Percentiles rank a stretch among this genome's conserved stretches.
These are phyloP conservation scores for Blastobotrys americana DNA, from an alignment of 805 yeast genomes.

Conservation along the genomic window DNA sequence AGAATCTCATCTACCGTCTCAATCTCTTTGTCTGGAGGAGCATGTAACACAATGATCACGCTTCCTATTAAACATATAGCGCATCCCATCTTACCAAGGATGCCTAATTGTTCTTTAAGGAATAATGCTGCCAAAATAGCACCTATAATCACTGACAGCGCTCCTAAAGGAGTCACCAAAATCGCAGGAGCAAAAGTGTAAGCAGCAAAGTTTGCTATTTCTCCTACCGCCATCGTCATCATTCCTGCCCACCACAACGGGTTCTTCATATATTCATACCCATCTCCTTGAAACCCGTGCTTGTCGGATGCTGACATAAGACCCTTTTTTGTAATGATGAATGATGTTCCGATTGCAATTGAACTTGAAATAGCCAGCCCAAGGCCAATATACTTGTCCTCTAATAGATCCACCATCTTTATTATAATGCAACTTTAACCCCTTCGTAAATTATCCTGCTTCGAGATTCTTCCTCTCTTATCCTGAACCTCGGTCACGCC, in stretches of 20 bases:
- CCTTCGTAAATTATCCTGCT: not conserved
- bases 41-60: constrained; percentile 80
- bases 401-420: constrained; percentile 34
- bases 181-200: constrained; percentile 94
- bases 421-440: not conserved
- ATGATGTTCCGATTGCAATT: constrained; percentile 83
- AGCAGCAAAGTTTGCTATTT: constrained; percentile 87
- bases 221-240: constrained; percentile 82
- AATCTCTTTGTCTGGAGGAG: constrained; percentile 90
- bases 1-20: constrained; percentile 83
- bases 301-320: constrained; percentile 59
- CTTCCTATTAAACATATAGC: constrained; percentile 85
- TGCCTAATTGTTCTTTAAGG: constrained; percentile 78
- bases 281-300: constrained; percentile 61
- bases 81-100: constrained; percentile 86
- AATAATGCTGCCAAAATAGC: constrained; percentile 84
- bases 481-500: no score
- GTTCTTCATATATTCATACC: constrained; percentile 68
- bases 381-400: constrained; percentile 83
- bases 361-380: constrained; percentile 83
- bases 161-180: constrained; percentile 86
- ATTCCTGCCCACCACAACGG: constrained; percentile 96
- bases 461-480: no score
- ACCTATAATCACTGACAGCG: constrained; percentile 82
- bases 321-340: constrained; percentile 84